These are phyloP conservation scores for Cryphonectria parasitica DNA, from an alignment of 2,329 filamentous ascomycete species.

Conservation along the genomic window DNA sequence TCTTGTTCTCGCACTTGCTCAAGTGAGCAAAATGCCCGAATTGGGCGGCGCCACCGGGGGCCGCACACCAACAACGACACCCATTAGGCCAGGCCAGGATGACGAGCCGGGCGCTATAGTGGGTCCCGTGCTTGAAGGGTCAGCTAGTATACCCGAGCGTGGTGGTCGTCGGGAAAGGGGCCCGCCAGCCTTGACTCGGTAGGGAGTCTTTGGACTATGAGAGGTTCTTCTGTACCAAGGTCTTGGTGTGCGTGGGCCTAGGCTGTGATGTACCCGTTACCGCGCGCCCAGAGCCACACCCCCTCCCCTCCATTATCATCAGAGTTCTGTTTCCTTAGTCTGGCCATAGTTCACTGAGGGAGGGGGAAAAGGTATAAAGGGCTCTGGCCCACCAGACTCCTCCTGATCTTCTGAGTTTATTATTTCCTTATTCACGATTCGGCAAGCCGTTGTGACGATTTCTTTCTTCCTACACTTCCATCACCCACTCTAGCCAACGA, in stretches of 20 bases:
- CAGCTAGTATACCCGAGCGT: conserved; percentile 21
- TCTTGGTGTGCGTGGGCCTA: background rate
- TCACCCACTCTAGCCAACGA: conserved; percentile 27
- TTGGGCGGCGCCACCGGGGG: background rate
- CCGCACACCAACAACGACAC: background rate
- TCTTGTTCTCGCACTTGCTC: conserved; percentile 12
- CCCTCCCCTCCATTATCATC: background rate
- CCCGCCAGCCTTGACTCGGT: conserved; percentile 10
- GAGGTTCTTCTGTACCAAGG: conserved; percentile 7
- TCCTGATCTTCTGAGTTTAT: background rate
- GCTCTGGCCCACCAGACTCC: conserved; percentile 19
- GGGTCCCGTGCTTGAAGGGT: conserved; percentile 9
- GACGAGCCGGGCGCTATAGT: background rate
- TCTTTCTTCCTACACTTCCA: conserved; percentile 12
- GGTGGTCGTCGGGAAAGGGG: conserved; percentile 20
- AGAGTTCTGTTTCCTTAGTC: background rate
- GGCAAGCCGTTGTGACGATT: conserved; percentile 27
- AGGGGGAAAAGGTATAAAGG: conserved; percentile 24
- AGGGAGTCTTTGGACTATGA: conserved; percentile 17
- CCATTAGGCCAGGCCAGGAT: background rate
- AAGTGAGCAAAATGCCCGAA: conserved; percentile 19
- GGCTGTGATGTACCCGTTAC: conserved; percentile 19
- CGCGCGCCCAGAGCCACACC: conserved; percentile 16
- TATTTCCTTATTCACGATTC: conserved; percentile 11
- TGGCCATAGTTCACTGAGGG: background rate